Evolutionary conservation across 2,329 filamentous ascomycete species (phyloP), one percentile per base, ranked within the genome.

Genomic region (Penicillium hordei): DNA sequence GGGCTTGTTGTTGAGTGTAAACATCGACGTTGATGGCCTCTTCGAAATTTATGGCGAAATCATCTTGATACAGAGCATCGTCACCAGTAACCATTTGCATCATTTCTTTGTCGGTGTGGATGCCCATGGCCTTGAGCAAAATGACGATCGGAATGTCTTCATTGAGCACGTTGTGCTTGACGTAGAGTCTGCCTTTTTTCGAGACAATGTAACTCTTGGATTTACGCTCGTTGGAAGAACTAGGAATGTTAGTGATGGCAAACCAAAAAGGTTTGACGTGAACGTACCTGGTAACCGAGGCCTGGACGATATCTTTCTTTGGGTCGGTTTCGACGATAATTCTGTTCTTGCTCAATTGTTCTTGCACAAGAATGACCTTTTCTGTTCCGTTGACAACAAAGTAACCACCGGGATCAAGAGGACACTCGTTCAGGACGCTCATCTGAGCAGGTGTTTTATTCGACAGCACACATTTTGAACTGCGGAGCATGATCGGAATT

Each of bases 281-380:
- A 48, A 48, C 66, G 61, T 71, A 81, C 81, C 81, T 84, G 8
- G 93, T 99, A 31, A 97, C 94, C 1, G 94, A 97, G 38, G 95
- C 94, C 65, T 93, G 91, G 56, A 97, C 93, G 63, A 96, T 87
- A 59, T 90, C 90, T 76, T 97, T 97, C 78, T 96, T 96, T 52
- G 88, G 83, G 68, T 93, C 90, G 55, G 91, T 88, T 76, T 99
- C 95, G 17, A 99, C 93, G 72, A 99, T 97, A 69, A 99, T 90
- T 79, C 94, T 87, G 76, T 99, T 99, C 83, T 99, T 99, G 83
- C 94, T 99, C 72, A 99, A 81, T 78, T 99, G 94, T 72, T 99
- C 95, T 75, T 99, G 94, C 15, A 99, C 95, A 43, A 99, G 80
- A 70, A 99, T 99, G 66, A 99, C 94, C 80, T 99, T 99, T 75